Evolutionary conservation across 768 basidiomycete species (phyloP).

Genomic region (Collybiopsis confluens): DNA sequence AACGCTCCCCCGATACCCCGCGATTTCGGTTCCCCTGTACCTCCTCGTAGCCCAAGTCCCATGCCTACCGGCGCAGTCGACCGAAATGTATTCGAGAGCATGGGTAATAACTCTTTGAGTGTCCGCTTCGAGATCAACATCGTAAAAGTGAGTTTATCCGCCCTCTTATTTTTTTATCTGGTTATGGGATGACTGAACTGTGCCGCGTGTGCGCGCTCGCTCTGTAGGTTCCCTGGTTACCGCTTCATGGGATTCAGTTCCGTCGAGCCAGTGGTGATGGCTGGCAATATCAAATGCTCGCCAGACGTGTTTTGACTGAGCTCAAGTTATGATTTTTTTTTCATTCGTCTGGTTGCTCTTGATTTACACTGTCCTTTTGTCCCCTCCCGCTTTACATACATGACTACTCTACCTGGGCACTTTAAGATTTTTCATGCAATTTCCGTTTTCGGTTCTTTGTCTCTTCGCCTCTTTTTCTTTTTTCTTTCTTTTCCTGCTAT

Average conservation of each 20-base stretch:
- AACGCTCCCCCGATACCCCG: slow-evolving; percentile 79
- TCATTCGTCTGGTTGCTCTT: slow-evolving; percentile 8
- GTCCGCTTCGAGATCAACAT: slow-evolving; percentile 97
- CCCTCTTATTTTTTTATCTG: background rate
- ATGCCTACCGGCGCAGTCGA: slow-evolving; percentile 66
- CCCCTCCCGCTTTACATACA: background rate
- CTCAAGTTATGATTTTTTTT: slow-evolving; percentile 64
- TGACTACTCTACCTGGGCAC: slow-evolving; percentile 1
- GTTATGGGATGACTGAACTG: slow-evolving; percentile 1
- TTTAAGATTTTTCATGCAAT: background rate
- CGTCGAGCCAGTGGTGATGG: slow-evolving; percentile 85
- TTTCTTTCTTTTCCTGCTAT: background rate
- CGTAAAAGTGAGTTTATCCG: slow-evolving; percentile 70
- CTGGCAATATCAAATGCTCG: slow-evolving; percentile 98
- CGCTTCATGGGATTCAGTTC: slow-evolving; percentile 94
- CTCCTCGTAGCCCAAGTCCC: slow-evolving; percentile 44
- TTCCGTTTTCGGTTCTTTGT: background rate
- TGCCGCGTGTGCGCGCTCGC: background rate
- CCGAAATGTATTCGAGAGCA: slow-evolving; percentile 64
- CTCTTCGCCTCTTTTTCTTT: background rate
- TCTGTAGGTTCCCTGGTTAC: slow-evolving; percentile 87
- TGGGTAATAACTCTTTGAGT: slow-evolving; percentile 73
- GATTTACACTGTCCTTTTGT: slow-evolving; percentile 7
- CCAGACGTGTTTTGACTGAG: slow-evolving; percentile 81
- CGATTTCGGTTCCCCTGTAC: slow-evolving; percentile 45